phyloP scores from a whole-genome alignment of 2,329 filamentous ascomycete species.

The Scleromitrula shiraiana region DNA sequence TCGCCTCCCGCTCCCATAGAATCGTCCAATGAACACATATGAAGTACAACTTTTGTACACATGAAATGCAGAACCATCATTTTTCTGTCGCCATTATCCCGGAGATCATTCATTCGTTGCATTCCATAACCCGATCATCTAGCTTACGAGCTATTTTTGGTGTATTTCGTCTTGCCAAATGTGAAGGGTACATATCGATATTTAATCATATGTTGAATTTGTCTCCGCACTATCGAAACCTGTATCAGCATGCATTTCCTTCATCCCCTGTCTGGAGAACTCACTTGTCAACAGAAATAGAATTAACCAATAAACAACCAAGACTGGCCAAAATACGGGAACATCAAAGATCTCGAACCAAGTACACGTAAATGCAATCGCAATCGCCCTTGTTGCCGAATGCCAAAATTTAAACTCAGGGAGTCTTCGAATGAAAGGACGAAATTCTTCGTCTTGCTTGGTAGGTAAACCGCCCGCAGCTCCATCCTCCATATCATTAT shows the following conservation, averaged over 20 bases:
- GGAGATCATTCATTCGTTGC: not conserved
- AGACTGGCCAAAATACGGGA: slow-evolving; percentile 96
- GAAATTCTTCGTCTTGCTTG: slow-evolving; percentile 95
- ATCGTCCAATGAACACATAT: slow-evolving; percentile 5
- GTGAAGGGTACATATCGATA: slow-evolving; percentile 96
- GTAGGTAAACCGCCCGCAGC: slow-evolving; percentile 75
- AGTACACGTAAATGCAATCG: slow-evolving; percentile 76
- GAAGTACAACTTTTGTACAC: slow-evolving; percentile 13
- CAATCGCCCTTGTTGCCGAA: slow-evolving; percentile 79
- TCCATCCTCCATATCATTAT: slow-evolving; percentile 95
- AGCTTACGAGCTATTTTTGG: slow-evolving; percentile 45
- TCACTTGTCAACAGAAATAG: slow-evolving; percentile 90
- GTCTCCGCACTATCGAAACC: slow-evolving; percentile 72
- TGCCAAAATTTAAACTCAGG: slow-evolving; percentile 99
- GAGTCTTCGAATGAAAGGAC: slow-evolving; percentile 89
- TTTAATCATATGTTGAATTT: slow-evolving; percentile 99
- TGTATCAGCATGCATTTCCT: slow-evolving; percentile 9
- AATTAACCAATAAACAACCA: slow-evolving; percentile 98
- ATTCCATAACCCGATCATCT: not conserved
- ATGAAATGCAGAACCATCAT: slow-evolving; percentile 8
- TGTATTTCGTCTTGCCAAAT: slow-evolving; percentile 79
- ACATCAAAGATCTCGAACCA: slow-evolving; percentile 95
- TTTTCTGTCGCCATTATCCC: not conserved
- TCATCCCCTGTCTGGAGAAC: slow-evolving; percentile 32
- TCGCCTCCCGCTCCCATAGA: slow-evolving; percentile 5